Base-by-base conservation (phyloP, 1,284 basidiomycete genomes). In the Microbotryomycetes sp. region DNA sequence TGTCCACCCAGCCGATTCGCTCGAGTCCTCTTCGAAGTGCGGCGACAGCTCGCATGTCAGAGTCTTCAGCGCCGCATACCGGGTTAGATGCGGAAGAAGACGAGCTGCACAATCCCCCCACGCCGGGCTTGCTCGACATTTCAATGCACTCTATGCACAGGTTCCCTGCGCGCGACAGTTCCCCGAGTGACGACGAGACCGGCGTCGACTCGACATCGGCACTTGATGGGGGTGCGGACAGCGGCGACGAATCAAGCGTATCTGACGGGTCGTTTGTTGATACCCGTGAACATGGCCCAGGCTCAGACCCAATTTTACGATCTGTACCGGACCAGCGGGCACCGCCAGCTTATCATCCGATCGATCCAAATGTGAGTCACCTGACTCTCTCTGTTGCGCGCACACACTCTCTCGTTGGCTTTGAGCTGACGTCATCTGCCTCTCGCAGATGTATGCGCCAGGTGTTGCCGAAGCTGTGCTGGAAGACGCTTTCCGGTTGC, bases 61-160 rank as follows among this genome's bases (percentile, higher is more conserved):
- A 26, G 25, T 54, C 49, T 9, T 42, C 59, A 3, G 54, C 63
- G 28, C 49, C 58, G 32, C 46, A 55, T n/a, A 47, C 54, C 16
- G 60, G 50, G 19, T 66, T 50, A 5, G 52, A 62, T 14, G 65
- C 60, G 5, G 62, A 60, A 29, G 59, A 69, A 36, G 60, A 65
- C 30, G 73, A 71, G 3, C 66, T 73, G 5, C 78, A 79, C 62
- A 82, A 82, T 66, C 81, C 81, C 15, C 81, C 81, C 0, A 82
- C 81, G 28, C 81, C 81, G 0, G 79, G 80, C 59, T 69, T 78
- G 26, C 72, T 81, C 5, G 81, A 82, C 62, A 81, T 82, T 52
- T 79, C 78, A 15, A 69, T 82, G 49, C 79, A 80, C 49, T 62
- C 66, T 6, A 58, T 73, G 60, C 65, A 70, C 52, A 61, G 66